Evolutionary conservation across 1,139 yeast species (phyloP), one percentile per base, ranked within the genome.

Genomic region (Candida sanyaensis): DNA sequence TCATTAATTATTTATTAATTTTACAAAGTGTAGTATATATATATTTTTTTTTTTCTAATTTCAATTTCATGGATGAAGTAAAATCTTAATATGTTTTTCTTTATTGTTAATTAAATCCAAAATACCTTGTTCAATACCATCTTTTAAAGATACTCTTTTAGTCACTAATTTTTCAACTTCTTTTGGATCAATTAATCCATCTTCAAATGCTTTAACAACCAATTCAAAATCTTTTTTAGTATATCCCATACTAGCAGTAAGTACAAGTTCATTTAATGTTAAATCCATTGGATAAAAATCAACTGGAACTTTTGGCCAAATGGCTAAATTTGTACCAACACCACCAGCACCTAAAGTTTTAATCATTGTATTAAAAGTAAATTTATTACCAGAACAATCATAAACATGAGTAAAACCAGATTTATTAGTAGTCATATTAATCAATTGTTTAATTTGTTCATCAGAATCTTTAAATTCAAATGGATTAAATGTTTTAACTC

Each of bases 311-410:
- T 69, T 65, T 26, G 74, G 70, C 83, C 84, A 80, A 36, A 78
- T 75, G 40, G 89, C 89, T 37, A 84, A 76, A 58, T 84, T 84
- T 41, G 84, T 81, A 5, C 86, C 86, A 11, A 71, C 69, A 41
- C 89, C 89, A 47, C 78, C 74, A n/a, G 82, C 78, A 41, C 79
- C 72, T 33, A 83, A 63, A 13, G 83, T 76, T 43, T 72, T 73
- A 26, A 84, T 61, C 2, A 83, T 73, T 1, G 84, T 68, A 33
- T 72, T 69, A 54, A 80, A 78, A 3, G 88, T 83, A 3, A 69
- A 69, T 41, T 77, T 81, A 26, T 80, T 64, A 30, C 89, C 89
- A 0, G 86, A 80, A 61, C 86, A 81, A 62, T 84, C 89, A 61
- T 75, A 83, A 0, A 83, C 67, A 42, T 75, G 77, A 46, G 80